Conservation (phyloP, 768 basidiomycete genomes). For the Dacryopinax spathularia region DNA sequence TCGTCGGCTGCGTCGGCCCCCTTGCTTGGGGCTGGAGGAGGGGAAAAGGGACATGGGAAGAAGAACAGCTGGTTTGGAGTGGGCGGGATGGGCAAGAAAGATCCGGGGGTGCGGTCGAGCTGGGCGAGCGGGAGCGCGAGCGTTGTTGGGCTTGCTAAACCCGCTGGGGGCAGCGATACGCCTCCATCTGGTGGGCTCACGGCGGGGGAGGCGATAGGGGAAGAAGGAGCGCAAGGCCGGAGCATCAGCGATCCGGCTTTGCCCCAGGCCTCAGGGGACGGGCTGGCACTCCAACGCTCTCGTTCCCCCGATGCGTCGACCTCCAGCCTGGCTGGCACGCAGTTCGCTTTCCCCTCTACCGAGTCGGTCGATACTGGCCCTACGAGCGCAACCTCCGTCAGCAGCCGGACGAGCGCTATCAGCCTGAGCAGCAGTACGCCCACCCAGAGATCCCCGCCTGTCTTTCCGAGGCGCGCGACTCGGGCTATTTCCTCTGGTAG, state of each 20-base stretch:
- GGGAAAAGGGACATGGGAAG: background rate
- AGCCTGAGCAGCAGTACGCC: background rate
- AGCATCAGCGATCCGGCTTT: background rate
- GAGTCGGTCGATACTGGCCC: background rate
- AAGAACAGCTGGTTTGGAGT: background rate
- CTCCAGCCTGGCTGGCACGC: background rate
- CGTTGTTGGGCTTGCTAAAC: background rate
- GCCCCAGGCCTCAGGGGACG: background rate
- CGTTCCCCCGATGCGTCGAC: background rate
- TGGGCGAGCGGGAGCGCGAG: constrained; percentile 3
- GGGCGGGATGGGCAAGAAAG: background rate
- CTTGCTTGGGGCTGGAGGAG: background rate
- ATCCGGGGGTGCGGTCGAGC: background rate
- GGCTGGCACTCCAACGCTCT: background rate
- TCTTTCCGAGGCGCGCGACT: background rate
- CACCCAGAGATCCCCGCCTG: background rate
- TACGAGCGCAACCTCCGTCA: background rate
- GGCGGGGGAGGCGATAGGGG: background rate
- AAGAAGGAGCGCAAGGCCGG: background rate
- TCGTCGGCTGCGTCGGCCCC: background rate
- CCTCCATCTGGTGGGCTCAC: background rate
- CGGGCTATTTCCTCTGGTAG: background rate
- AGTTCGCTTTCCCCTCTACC: constrained; percentile 7
- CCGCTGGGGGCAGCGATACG: background rate
- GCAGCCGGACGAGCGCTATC: background rate